Evolutionary conservation across 345 rosid genomes (phyloP), one percentile per base, ranked within the genome.

Genomic region (Cardamine resedifolia): DNA sequence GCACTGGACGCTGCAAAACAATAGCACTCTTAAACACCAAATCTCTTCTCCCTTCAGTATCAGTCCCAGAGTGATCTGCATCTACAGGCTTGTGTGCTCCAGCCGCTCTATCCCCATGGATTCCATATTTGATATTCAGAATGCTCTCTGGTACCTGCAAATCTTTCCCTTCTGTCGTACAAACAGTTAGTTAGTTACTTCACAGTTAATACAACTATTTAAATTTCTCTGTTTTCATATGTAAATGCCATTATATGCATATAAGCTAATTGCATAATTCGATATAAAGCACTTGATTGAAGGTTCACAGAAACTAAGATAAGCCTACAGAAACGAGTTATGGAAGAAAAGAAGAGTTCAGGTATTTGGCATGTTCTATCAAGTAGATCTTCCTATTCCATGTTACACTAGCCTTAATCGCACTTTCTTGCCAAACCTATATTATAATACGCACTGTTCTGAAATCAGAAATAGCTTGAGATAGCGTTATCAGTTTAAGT

Each of bases 51-150:
- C 81, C 70, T 41, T 75, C 50, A 55, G 64, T 69, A 39, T 79
- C 87, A 53, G 78, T 57, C 76, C 52, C 82, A 59, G 72, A 63
- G 30, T 83, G 58, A 63, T 77, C 81, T 52, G 52, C 68, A 48
- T 60, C 76, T 44, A 90, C 86, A 15, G 97, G 99, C 44, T 86
- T 87, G 60, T 91, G 99, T 45, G 99, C 96, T 31, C 99, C 99
- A 70, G 66, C 77, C 8, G 82, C 76, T 81, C 97, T 86, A 71
- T 89, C 78, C 16, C 97, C 99, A 64, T 83, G 67, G 72, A 95
- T 89, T 73, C 81, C 85, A 59, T 87, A 91, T 80, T 80, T 85
- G 82, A 95, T 82, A 79, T 91, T 90, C 62, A 89, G 79, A 75
- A 95, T 85, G 80, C 91, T 91, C 57, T 86, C 96, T 62, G 77